Conservation (phyloP, 108 stramenopile species). For the Skeletonema costatum region DNA sequence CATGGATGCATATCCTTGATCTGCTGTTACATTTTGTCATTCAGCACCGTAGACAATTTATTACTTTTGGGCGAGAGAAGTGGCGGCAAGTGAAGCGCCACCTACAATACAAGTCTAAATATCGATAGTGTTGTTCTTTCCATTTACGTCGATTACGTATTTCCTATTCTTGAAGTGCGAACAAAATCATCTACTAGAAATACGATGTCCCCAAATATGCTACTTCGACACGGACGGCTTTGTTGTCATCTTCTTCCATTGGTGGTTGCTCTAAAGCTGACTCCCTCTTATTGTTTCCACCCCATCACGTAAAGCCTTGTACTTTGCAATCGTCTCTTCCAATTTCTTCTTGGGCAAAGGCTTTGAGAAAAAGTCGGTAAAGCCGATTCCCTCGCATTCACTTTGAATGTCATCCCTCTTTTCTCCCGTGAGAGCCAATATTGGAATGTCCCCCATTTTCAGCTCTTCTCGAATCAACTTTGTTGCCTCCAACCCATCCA, state of each 20-base stretch:
- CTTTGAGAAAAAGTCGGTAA: slow-evolving; percentile 28
- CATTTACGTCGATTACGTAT: no score
- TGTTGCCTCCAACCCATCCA: slow-evolving; percentile 61
- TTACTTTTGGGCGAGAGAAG: no score
- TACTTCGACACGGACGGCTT: no score
- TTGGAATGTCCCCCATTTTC: slow-evolving; percentile 27
- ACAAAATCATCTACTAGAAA: no score
- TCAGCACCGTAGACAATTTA: no score
- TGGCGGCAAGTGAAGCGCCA: no score
- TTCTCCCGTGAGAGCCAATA: slow-evolving; percentile 38
- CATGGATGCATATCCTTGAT: no score
- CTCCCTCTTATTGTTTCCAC: background rate
- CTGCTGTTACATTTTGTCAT: no score
- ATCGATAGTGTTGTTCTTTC: no score
- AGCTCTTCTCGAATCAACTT: slow-evolving; percentile 33
- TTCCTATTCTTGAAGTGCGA: no score
- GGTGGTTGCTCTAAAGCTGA: slow-evolving; percentile 5
- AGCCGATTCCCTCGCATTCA: slow-evolving; percentile 34
- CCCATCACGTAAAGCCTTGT: background rate
- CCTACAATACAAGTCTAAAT: no score
- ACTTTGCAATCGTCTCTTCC: background rate
- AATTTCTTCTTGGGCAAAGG: slow-evolving; percentile 9
- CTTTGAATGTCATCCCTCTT: slow-evolving; percentile 12
- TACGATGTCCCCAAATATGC: no score
- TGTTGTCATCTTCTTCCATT: slow-evolving; percentile 36